Evolutionary conservation across 2,329 filamentous ascomycete genomes (phyloP), one percentile per base, ranked within the genome.

Genomic region (Leptographium wingfieldii): DNA sequence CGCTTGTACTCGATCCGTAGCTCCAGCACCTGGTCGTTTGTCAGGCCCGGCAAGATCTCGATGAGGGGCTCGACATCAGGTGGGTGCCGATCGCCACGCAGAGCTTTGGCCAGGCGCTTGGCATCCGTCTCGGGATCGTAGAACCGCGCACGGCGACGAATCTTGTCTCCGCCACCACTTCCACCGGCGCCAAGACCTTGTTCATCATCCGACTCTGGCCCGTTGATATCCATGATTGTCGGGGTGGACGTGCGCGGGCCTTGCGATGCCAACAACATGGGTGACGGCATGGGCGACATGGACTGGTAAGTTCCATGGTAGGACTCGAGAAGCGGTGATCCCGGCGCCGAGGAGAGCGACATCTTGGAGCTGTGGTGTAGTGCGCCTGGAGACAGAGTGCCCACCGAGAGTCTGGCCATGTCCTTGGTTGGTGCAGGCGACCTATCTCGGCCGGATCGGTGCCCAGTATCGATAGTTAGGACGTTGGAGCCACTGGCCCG

Each of bases 271-370:
- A 84, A 68, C 67, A 85, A 77, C 29, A 92, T 76, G 0, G 92
- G 90, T 0, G 91, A 91, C 0, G 92, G 92, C 90, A 96, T 96
- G 0, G 92, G 92, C 0, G 92, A 96, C 67, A 95, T 88, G 61
- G 89, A 90, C 72, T 97, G 92, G 67, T 95, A 97, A 0, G 92
- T 96, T 48, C 92, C 92, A 63, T 86, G 87, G 73, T 97, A 97
- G 0, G 94, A 86, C 73, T 97, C 92, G 2, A 96, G 82, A 56
- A 97, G 77, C 0, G 92, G 94, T 63, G 90, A 96, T 1, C 83
- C 83, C 0, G 91, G 90, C 1, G 90, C 64, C 0, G 59, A 80
- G 2, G 80, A 74, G 1, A 84, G 70, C 14, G 80, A 77, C 56
- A 76, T 63, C 57, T 66, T 69, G 25, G 70, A 70, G 27, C 67